A percentile compares a stretch with the other conserved stretches of the same genome.
Evolutionary conservation across 202 grass and related monocot genomes (phyloP).

Genomic region (Schoenoplectus triqueter): DNA sequence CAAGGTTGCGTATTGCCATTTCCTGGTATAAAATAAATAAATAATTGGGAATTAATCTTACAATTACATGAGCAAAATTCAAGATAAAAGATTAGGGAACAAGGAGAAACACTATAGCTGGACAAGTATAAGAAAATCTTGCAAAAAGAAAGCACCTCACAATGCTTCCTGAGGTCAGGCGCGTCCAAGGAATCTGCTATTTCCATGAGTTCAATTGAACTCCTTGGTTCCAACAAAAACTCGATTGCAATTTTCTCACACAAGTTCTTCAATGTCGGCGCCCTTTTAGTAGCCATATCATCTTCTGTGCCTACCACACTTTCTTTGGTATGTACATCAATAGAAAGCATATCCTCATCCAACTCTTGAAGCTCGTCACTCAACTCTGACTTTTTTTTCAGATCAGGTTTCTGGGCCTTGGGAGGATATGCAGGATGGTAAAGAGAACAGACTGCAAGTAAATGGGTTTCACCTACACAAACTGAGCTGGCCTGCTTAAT

Average conservation of each 20-base stretch:
- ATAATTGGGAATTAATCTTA: neutral
- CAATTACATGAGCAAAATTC: neutral
- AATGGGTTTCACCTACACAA: slow-evolving; percentile 98
- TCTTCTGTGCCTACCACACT: slow-evolving; percentile 41
- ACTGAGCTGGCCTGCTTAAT: slow-evolving; percentile 85
- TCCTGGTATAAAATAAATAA: slow-evolving; percentile 56
- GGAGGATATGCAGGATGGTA: slow-evolving; percentile 79
- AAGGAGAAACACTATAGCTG: slow-evolving; percentile 27
- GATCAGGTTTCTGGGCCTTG: slow-evolving; percentile 50
- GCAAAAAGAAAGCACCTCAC: slow-evolving; percentile 64
- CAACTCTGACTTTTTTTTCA: slow-evolving; percentile 45
- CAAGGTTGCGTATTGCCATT: slow-evolving; percentile 86
- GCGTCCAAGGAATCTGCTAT: slow-evolving; percentile 93
- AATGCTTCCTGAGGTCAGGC: slow-evolving; percentile 85
- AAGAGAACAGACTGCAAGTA: slow-evolving; percentile 81
- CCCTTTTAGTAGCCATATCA: slow-evolving; percentile 38
- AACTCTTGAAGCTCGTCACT: slow-evolving; percentile 64
- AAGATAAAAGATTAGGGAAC: neutral
- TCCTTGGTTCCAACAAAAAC: slow-evolving; percentile 86
- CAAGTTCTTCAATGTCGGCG: slow-evolving; percentile 79
- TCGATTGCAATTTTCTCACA: slow-evolving; percentile 92
- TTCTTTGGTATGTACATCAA: slow-evolving; percentile 48
- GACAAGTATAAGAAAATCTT: slow-evolving; percentile 30
- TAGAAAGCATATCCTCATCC: slow-evolving; percentile 68
- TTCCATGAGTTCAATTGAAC: slow-evolving; percentile 89